These are phyloP conservation scores for Populus pruinosa DNA, from an alignment of 345 rosid species.

Conservation along the genomic window DNA sequence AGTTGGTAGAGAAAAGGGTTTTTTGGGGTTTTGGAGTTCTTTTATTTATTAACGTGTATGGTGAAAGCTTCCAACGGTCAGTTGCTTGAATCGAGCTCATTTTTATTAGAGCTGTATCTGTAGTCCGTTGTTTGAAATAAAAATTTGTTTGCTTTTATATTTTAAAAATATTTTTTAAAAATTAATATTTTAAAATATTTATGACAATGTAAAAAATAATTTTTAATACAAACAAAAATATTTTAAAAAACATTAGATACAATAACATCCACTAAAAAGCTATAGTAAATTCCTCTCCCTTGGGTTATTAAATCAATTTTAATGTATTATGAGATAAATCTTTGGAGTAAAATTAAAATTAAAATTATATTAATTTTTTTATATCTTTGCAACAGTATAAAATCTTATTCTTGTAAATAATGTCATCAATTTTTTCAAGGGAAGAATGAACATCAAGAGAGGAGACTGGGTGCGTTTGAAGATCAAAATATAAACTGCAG, in stretches of 20 bases:
- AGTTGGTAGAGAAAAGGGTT: not conserved
- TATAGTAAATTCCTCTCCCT: too few species aligned
- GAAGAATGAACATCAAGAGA: not conserved
- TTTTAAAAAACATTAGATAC: too few species aligned
- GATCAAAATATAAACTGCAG: not conserved
- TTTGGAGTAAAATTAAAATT: not conserved
- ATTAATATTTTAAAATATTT: too few species aligned
- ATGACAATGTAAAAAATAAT: too few species aligned
- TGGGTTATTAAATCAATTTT: too few species aligned
- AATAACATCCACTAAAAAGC: too few species aligned
- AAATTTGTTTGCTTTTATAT: too few species aligned
- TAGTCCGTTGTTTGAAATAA: too few species aligned
- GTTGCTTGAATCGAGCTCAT: not conserved
- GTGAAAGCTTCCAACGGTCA: conserved; percentile 11
- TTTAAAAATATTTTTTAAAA: too few species aligned
- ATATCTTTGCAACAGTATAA: not conserved
- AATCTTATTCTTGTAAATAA: too few species aligned
- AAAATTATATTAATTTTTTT: not conserved
- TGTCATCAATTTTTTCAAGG: too few species aligned
- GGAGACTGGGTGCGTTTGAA: not conserved
- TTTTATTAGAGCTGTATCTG: not conserved
- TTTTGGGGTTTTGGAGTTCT: not conserved
- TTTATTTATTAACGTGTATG: not conserved
- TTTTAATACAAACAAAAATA: too few species aligned
- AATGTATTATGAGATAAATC: not conserved